Conservation (phyloP, 179 eudicot genomes). For the Spinacia oleracea region DNA sequence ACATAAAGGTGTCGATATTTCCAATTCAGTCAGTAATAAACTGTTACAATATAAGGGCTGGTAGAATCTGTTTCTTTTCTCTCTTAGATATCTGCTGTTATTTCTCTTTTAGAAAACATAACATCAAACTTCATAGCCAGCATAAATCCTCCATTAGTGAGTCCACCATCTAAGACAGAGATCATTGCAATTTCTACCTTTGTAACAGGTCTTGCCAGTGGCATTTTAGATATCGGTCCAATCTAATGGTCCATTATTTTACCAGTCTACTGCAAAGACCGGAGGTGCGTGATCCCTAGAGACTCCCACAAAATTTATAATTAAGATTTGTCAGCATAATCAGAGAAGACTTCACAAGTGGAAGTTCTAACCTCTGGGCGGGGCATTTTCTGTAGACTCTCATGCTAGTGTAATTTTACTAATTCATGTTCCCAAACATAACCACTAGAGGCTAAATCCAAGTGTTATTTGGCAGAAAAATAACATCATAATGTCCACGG, state of each 20-base stretch:
- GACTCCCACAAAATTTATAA: not conserved
- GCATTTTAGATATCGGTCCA: not conserved
- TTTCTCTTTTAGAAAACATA: not conserved
- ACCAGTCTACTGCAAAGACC: no score
- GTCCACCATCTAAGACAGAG: not conserved
- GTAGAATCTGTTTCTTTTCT: not conserved
- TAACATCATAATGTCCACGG: no score
- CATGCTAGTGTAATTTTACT: not conserved
- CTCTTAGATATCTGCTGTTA: not conserved
- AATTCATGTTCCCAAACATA: not conserved
- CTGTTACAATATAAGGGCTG: not conserved
- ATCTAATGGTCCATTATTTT: not conserved
- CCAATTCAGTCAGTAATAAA: not conserved
- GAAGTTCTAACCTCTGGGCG: not conserved
- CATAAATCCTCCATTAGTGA: not conserved
- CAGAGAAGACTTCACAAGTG: not conserved
- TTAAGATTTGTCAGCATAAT: not conserved
- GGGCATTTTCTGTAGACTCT: not conserved
- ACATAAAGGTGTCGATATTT: not conserved
- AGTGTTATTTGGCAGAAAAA: not conserved
- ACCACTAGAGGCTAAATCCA: not conserved
- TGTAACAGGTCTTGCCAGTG: not conserved
- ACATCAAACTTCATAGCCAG: not conserved
- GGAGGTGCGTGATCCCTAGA: not conserved
- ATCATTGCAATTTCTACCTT: not conserved